A percentile compares a stretch with the other conserved stretches of the same genome.
Conservation (phyloP, 768 basidiomycete species). For the Naganishia vishniacii region DNA sequence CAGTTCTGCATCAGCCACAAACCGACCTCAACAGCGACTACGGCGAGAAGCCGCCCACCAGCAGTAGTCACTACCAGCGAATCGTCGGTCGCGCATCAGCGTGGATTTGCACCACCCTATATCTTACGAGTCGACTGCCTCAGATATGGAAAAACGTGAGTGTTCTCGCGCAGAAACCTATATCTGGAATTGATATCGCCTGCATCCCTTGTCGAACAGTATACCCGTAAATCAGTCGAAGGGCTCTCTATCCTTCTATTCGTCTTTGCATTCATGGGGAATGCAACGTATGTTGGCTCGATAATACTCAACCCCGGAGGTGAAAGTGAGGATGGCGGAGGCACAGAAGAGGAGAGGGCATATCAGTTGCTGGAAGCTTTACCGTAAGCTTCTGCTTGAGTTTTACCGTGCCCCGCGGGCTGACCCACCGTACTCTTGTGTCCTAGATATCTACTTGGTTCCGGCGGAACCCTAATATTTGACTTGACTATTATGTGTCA, state of each 20-base stretch:
- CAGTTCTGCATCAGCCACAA: not conserved
- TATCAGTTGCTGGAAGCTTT: conserved; percentile 73
- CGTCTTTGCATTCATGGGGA: conserved; percentile 87
- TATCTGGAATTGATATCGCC: conserved; percentile 13
- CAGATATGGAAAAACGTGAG: conserved; percentile 99
- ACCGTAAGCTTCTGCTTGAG: conserved; percentile 61
- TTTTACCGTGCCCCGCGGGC: no score
- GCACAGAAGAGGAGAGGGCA: conserved; percentile 58
- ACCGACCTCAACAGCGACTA: not conserved
- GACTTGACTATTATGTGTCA: conserved; percentile 87
- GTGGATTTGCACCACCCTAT: conserved; percentile 88
- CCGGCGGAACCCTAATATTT: conserved; percentile 85
- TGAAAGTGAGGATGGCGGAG: conserved; percentile 52
- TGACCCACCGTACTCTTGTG: no score
- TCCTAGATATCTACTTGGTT: conserved; percentile 76
- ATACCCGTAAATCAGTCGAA: conserved; percentile 83
- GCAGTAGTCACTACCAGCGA: conserved; percentile 50
- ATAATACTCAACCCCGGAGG: conserved; percentile 68
- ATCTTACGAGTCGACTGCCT: conserved; percentile 86
- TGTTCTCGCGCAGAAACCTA: no score
- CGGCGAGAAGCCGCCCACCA: not conserved
- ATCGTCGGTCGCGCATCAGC: conserved; percentile 84
- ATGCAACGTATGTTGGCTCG: conserved; percentile 84
- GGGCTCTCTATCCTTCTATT: conserved; percentile 93
- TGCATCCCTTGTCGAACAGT: conserved; percentile 53